Conservation (phyloP, 192 early-diverging fungal species). For the Coemansia sp. region DNA sequence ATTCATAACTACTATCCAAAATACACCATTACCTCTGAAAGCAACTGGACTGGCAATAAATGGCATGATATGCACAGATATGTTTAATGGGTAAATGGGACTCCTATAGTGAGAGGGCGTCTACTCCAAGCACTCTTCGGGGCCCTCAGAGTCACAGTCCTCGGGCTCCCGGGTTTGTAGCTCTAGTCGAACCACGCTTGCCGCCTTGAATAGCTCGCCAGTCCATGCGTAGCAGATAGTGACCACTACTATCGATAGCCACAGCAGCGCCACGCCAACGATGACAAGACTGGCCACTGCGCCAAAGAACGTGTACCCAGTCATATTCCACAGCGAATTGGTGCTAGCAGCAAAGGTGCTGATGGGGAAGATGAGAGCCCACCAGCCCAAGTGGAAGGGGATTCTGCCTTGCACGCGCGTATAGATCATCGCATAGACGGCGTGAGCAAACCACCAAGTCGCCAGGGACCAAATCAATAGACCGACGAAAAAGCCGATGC, state of each 20-base stretch:
- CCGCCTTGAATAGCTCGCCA: constrained; percentile 44
- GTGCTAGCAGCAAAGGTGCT: constrained; percentile 43
- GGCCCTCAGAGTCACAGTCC: not conserved
- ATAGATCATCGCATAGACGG: constrained; percentile 34
- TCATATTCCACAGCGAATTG: constrained; percentile 16
- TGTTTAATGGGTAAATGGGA: not conserved
- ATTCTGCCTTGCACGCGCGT: constrained; percentile 26
- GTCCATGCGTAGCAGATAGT: constrained; percentile 47
- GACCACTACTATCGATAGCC: constrained; percentile 22
- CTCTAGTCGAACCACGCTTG: constrained; percentile 25
- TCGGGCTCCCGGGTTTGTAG: constrained; percentile 3
- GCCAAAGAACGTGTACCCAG: constrained; percentile 36
- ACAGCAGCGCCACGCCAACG: constrained; percentile 31
- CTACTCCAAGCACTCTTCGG: constrained; percentile 1
- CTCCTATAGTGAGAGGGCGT: not conserved
- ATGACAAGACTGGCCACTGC: constrained; percentile 39
- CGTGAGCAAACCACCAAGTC: constrained; percentile 53
- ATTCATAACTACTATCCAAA: not conserved
- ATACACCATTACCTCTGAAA: not conserved
- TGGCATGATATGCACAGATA: not conserved
- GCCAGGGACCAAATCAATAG: constrained; percentile 52
- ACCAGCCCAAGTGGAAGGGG: constrained; percentile 59
- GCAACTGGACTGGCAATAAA: not conserved
- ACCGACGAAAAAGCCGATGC: constrained; percentile 32
- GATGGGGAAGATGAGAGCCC: constrained; percentile 58